Conservation (phyloP, 2,329 filamentous ascomycete species). For the Penicillium sp. region DNA sequence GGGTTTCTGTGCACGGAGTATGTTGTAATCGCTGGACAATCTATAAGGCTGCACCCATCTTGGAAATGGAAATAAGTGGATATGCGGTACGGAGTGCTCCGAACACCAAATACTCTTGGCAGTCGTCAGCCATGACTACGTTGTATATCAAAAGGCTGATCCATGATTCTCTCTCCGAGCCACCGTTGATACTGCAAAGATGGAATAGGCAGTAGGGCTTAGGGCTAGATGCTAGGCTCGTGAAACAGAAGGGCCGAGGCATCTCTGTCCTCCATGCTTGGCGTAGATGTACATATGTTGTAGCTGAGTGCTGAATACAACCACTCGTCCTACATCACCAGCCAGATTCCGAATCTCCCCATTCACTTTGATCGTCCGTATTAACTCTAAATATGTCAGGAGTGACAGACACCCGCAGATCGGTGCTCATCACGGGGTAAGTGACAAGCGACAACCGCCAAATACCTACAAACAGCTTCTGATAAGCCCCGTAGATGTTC, state of each 20-base stretch:
- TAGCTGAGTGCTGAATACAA: neutral
- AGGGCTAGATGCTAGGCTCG: slow-evolving; percentile 8
- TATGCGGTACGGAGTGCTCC: neutral
- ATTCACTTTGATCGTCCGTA: neutral
- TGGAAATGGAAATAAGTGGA: neutral
- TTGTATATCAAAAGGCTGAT: too few relatives aligned
- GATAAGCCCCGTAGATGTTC: slow-evolving; percentile 27
- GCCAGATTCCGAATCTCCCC: too few relatives aligned
- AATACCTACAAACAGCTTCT: slow-evolving; percentile 6
- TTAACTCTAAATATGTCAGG: slow-evolving; percentile 20
- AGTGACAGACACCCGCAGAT: slow-evolving; percentile 34
- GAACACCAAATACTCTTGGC: neutral
- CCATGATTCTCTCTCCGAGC: neutral
- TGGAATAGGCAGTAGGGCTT: slow-evolving; percentile 21
- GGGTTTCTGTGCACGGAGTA: neutral
- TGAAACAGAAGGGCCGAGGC: slow-evolving; percentile 16
- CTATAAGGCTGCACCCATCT: neutral
- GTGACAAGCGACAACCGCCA: slow-evolving; percentile 7
- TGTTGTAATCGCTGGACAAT: neutral
- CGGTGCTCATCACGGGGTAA: slow-evolving; percentile 46
- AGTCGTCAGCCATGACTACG: neutral
- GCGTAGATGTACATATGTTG: neutral
- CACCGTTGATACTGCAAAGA: neutral
- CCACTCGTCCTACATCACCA: neutral
- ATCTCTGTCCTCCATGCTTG: neutral